A percentile compares a stretch with the other conserved stretches of the same genome.
Conservation (phyloP, 345 rosid species). For the Moricandia arvensis region DNA sequence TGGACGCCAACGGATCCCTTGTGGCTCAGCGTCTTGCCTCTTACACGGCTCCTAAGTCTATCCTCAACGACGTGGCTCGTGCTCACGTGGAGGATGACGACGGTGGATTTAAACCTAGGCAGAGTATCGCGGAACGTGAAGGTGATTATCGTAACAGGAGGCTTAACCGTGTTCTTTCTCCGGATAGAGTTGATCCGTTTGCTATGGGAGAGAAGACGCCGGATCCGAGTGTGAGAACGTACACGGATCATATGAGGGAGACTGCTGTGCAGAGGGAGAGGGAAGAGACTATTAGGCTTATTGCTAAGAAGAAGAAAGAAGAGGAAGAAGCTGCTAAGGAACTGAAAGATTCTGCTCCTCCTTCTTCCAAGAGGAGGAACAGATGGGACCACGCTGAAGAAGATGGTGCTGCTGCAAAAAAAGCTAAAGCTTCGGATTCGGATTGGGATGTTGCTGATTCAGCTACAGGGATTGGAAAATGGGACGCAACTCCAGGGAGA, state of each 20-base stretch:
- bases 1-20: conserved; percentile 62
- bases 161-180: conserved; percentile 78
- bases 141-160: conserved; percentile 90
- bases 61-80: conserved; percentile 74
- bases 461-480: conserved; percentile 78
- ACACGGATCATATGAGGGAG: conserved; percentile 86
- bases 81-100: conserved; percentile 56
- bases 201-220: conserved; percentile 94
- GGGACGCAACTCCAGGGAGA: conserved; percentile 95
- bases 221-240: conserved; percentile 70
- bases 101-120: conserved; percentile 61
- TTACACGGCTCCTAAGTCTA: conserved; percentile 85
- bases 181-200: conserved; percentile 89
- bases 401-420: conserved; percentile 45
- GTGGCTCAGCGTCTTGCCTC: conserved; percentile 79
- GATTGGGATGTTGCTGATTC: conserved; percentile 97
- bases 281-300: conserved; percentile 56
- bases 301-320: conserved; percentile 72
- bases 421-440: conserved; percentile 63
- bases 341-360: conserved; percentile 39
- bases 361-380: conserved; percentile 73
- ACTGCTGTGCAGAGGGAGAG: conserved; percentile 59
- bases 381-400: conserved; percentile 93
- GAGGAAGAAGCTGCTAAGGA: conserved; percentile 69
- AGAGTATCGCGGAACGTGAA: conserved; percentile 83